phyloP scores from a whole-genome alignment of 306 rosid species.

The Cucumis cinereus region DNA sequence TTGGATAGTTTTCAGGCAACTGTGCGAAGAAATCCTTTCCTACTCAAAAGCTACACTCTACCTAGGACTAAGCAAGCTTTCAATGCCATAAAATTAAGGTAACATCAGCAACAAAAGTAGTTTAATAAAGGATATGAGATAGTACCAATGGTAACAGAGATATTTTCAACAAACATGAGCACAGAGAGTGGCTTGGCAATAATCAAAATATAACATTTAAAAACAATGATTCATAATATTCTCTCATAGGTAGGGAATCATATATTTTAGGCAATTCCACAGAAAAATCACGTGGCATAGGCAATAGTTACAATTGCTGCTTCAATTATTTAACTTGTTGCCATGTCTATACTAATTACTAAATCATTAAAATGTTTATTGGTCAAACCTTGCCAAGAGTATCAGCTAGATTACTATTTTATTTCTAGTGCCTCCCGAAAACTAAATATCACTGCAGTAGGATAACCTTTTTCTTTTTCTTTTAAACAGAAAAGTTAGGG shows the following conservation, averaged over 20 bases:
- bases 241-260: not conserved
- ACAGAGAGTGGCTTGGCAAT: not conserved
- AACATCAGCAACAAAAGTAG: not conserved
- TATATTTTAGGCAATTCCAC: not conserved
- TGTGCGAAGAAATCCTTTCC: not conserved
- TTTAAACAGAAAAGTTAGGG: not conserved
- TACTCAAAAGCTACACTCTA: not conserved
- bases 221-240: not conserved
- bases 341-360: not conserved
- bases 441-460: not conserved
- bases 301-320: not conserved
- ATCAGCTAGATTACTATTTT: not conserved
- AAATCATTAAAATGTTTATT: not conserved
- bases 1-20: not conserved
- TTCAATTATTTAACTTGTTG: not conserved
- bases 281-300: not conserved
- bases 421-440: not conserved
- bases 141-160: not conserved
- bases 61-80: not conserved
- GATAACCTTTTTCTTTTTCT: not conserved
- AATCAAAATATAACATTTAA: not conserved
- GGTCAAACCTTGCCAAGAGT: not conserved
- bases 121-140: not conserved
- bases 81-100: not conserved
- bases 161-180: not conserved